phyloP scores from a whole-genome alignment of 1,284 basidiomycete species.

The Kalmanozyma brasiliensis region DNA sequence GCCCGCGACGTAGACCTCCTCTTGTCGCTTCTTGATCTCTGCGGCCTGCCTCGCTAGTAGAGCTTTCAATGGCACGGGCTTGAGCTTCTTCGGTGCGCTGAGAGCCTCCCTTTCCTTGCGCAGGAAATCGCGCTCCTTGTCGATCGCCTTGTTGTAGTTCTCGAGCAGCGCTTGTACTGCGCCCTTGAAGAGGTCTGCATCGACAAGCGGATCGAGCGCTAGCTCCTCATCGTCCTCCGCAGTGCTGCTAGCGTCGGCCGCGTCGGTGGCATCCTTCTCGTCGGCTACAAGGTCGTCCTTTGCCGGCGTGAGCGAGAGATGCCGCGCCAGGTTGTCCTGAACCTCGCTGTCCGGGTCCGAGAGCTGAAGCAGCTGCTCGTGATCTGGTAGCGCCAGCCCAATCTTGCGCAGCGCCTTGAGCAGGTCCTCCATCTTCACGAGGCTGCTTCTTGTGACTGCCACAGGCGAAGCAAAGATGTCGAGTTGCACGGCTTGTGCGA shows the following conservation, averaged over 20 bases:
- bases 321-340: constrained; percentile 60
- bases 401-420: constrained; percentile 61
- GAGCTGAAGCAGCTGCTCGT: constrained; percentile 61
- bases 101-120: constrained; percentile 38
- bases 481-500: no score
- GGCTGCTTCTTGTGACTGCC: neutral
- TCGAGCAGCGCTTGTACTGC: constrained; percentile 63
- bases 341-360: constrained; percentile 53
- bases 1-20: constrained; percentile 31
- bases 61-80: constrained; percentile 55
- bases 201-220: constrained; percentile 46
- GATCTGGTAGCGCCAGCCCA: constrained; percentile 53
- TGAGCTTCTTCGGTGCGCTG: constrained; percentile 43
- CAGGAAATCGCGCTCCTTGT: constrained; percentile 48
- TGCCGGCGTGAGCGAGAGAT: constrained; percentile 54
- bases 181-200: constrained; percentile 62
- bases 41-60: constrained; percentile 56
- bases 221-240: constrained; percentile 26
- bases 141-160: constrained; percentile 58
- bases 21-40: constrained; percentile 54
- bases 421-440: constrained; percentile 59
- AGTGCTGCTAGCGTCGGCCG: neutral
- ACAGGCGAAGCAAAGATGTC: no score
- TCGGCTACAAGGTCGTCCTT: constrained; percentile 22
- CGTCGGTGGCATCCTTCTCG: constrained; percentile 3